Evolutionary conservation across 108 stramenopile species (phyloP), one percentile per base, ranked within the genome.

Genomic region (Nannochloropsis salina): DNA sequence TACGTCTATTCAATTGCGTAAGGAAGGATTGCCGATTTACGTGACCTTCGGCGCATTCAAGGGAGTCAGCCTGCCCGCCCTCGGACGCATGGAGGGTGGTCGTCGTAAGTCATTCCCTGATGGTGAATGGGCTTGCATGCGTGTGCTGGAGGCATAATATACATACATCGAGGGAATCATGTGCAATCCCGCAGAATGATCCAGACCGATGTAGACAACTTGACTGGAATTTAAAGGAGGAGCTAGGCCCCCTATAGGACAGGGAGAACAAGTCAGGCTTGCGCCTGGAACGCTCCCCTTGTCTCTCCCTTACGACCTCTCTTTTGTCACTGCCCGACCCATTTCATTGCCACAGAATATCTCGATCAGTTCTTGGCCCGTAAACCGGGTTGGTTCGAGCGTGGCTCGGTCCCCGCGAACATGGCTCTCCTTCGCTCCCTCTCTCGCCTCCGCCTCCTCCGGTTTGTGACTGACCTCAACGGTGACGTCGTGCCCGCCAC

Each of bases 351-450:
- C 61, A 15, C 61, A 74, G 61, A 15, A 74, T 74, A 74, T 74
- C 15, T 74, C 61, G 15, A 15, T 2, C 20, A 74, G n/a, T 74
- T n/a, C 61, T n/a, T 74, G 3, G 61, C 61, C 61, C 15, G n/a
- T 15, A 74, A 74, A 74, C 61, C 61, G 15, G 61, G 61, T 15
- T 74, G 61, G 61, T 74, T 74, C 61, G 20, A 74, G 61, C 61
- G 61, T 8, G 15, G 61, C 61, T 4, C 15, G 4, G 6, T 74
- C 4, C 61, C 61, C 8, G 6, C 15, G 61, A 74, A 74, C n/a
- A 74, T 74, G 61, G 61, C 61, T 15, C 61, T 74, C n/a, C 61
- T 74, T n/a, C 20, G n/a, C 20, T 74, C 61, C 61, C 61, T 74
- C 61, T 74, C 61, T n/a, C 61, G 61, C 61, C 61, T 74, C 6